Base-by-base conservation (phyloP, 768 basidiomycete species). In the Mycena metata region DNA sequence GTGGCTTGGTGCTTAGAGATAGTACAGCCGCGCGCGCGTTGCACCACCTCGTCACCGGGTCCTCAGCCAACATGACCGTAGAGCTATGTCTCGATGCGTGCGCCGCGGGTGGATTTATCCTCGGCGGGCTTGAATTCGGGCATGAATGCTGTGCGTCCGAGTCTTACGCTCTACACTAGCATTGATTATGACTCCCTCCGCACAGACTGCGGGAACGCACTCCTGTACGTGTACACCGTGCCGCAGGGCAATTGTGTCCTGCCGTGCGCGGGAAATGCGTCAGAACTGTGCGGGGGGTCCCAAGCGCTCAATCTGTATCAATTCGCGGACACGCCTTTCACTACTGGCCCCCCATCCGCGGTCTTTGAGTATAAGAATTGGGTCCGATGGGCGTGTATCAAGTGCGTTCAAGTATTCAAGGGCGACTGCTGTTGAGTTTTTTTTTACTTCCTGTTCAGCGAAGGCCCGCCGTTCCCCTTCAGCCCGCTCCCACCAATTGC, bases 191-290 rank as follows among this genome's bases (percentile, higher is more conserved):
- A 50, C 15, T 6, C n/a, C 9, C 43, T 47, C 42, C n/a, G n/a
- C n/a, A n/a, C n/a, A 75, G 74, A 64, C 55, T 75, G 74, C 30
- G 74, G 74, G n/a, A 71, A 75, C 50, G 55, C 71, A 16, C 58
- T 75, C 19, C 64, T 74, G 16, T 73, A 73, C 42, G 63, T 58
- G 19, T 67, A 73, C 64, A 65, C 65, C 15, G 21, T 33, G 33
- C 51, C 4, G 5, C 21, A 39, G 26, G 58, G 9, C 2, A 15
- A 43, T 17, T 76, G 75, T 60, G 49, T 26, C 35, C 45, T 46
- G 16, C 47, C 67, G 15, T 75, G 74, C 50, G 42, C 69, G 47
- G 74, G 73, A 16, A 71, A 75, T 47, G 23, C 19, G 17, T 39
- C 33, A 15, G 69, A 72, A 57, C 60, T 64, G 21, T 75, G 74